Conservation (phyloP, 495 filamentous ascomycete genomes). For the Penicillium roqueforti region DNA sequence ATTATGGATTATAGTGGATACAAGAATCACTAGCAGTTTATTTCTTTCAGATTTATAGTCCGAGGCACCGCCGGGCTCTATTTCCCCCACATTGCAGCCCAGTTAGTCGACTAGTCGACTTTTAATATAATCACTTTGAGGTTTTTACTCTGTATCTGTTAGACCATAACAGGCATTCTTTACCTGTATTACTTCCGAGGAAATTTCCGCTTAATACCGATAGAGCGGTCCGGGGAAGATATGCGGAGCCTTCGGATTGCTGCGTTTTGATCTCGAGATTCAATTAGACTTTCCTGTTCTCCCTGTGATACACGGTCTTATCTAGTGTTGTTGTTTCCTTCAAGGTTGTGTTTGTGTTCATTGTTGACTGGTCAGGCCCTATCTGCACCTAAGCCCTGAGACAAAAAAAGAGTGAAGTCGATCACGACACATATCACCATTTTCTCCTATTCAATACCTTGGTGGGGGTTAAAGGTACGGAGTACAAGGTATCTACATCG, state of each 20-base stretch:
- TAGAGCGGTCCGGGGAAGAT: constrained; percentile 29
- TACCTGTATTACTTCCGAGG: constrained; percentile 7
- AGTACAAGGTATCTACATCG: constrained; percentile 3
- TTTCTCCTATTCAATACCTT: constrained; percentile 20
- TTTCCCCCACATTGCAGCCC: constrained; percentile 23
- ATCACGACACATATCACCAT: constrained; percentile 27
- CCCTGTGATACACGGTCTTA: background rate
- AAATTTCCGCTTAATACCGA: constrained; percentile 22
- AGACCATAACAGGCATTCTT: constrained; percentile 12
- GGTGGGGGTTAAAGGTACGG: constrained; percentile 1
- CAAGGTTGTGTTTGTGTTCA: background rate
- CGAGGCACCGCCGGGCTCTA: constrained; percentile 20
- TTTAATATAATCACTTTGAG: background rate
- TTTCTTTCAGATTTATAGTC: constrained; percentile 27
- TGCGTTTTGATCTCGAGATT: constrained; percentile 25
- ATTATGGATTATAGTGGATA: constrained; percentile 14
- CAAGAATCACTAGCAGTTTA: constrained; percentile 16
- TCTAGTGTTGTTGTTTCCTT: constrained; percentile 1
- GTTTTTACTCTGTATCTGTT: background rate
- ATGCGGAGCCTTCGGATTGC: constrained; percentile 31
- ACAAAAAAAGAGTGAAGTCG: constrained; percentile 20
- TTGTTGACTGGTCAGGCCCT: constrained; percentile 15
- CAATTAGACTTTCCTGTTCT: constrained; percentile 9
- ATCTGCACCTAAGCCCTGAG: constrained; percentile 15
- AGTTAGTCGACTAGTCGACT: constrained; percentile 15